phyloP scores from a whole-genome alignment of 1,284 basidiomycete genomes.

The Ustilago hordei region DNA sequence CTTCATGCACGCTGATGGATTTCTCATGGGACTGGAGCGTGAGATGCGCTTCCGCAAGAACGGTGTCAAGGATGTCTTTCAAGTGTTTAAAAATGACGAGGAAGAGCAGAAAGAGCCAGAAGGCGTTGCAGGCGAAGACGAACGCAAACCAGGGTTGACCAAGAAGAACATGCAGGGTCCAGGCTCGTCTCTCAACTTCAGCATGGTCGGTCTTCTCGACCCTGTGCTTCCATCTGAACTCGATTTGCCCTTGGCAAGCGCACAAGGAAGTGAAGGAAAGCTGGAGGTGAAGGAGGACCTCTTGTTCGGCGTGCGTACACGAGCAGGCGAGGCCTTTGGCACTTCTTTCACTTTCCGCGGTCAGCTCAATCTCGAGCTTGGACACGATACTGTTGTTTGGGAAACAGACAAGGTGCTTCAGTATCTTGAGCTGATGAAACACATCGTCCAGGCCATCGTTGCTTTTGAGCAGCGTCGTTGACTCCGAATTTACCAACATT shows the following conservation, averaged over 20 bases:
- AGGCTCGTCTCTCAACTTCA: constrained; percentile 51
- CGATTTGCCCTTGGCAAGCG: constrained; percentile 8
- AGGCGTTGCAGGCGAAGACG: constrained; percentile 31
- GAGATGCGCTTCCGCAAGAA: constrained; percentile 42
- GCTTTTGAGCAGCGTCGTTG: constrained; percentile 18
- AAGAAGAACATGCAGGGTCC: constrained; percentile 55
- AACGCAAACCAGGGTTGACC: constrained; percentile 40
- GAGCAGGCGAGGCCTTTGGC: constrained; percentile 49
- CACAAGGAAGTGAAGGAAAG: neutral
- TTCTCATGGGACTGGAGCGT: constrained; percentile 37
- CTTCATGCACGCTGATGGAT: constrained; percentile 46
- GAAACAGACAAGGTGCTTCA: constrained; percentile 35
- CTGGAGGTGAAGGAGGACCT: constrained; percentile 28
- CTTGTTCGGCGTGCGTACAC: constrained; percentile 40
- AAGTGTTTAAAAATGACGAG: constrained; percentile 33
- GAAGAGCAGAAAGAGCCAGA: constrained; percentile 8
- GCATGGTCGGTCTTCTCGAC: constrained; percentile 49
- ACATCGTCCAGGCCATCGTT: constrained; percentile 32
- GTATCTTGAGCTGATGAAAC: constrained; percentile 39
- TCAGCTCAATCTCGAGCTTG: constrained; percentile 42
- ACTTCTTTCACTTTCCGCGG: constrained; percentile 48
- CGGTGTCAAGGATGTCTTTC: constrained; percentile 48
- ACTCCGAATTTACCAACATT: neutral
- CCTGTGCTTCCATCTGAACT: constrained; percentile 19
- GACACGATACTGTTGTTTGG: constrained; percentile 44